Evolutionary conservation across 176 grass and related monocot species (phyloP), one percentile per base, ranked within the genome.

Genomic region (Eremochloa ophiuroides): DNA sequence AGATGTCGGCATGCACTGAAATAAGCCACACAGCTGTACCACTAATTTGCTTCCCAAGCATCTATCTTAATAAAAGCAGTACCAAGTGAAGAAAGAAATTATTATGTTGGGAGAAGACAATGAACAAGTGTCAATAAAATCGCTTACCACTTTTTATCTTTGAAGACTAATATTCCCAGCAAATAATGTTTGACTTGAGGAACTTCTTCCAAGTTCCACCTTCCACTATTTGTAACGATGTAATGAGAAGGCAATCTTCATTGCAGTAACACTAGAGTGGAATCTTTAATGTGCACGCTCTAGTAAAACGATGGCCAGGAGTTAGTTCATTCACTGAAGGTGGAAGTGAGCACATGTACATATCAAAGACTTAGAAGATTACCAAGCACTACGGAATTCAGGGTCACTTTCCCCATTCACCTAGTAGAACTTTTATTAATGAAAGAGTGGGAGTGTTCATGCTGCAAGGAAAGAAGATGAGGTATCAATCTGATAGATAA

Each of bases 11-110:
- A 60, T 78, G 58, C 34, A 78, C n/a, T 58, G 78, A 89, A 89
- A 85, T 85, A 82, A 85, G 80, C 87, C 87, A 89, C 66, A 89
- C 82, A 89, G 44, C 73, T 85, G 87, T 85, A 85, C 83, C 83
- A 85, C 78, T 77, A 85, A 85, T 85, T 82, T 72, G 72, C 58
- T 76, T 82, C 37, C 50, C 59, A 82, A 72, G 78, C 76, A 84
- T 81, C 80, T 82, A 82, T 55, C 62, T 76, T 44, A 11, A 70
- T 82, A 81, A 85, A 66, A 85, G 66, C 46, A 78, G 53, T 60
- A 73, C 55, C 44, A 85, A 78, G 20, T 62, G 37, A 75, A 37
- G 60, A 60, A 27, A 66, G 1, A 71, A 78, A 88, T 46, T 41
- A 82, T 89, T 82, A 77, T 73, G 25, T 60, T 66, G 28, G 71